Base-by-base conservation (phyloP, 1,139 yeast species). In the Scheffersomyces parashehatae region DNA sequence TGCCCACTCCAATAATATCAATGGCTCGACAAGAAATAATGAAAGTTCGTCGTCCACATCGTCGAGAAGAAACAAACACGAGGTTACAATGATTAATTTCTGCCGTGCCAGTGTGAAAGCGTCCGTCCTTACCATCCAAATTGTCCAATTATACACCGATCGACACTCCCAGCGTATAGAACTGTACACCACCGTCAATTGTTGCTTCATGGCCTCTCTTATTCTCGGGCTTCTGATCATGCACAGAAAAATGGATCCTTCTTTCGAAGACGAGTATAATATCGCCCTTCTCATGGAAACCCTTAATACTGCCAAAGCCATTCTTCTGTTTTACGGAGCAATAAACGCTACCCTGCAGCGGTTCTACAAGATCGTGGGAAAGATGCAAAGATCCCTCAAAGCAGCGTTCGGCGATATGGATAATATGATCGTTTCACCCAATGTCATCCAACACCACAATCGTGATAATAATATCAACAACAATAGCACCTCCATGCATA, bases 31-130 rank as follows among this genome's bases (percentile, higher is more conserved):
- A 20, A 20, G 26, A 20, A 20, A 20, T 20, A 20, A 20, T 20
- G 26, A 20, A 20, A 39, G 12, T 51, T 40, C 38, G 10, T 15
- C 14, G 11, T 20, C 20, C n/a, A n/a, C 20, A 6, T n/a, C 24
- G 45, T 42, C 45, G 40, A 48, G 28, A 36, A 46, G 44, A 14
- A 37, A 53, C 33, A 53, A 52, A 36, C 52, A 59, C 45, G 45
- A 51, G 42, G 38, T 55, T n/a, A 50, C 45, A 2, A 50, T 52
- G 51, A 29, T 41, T 12, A 53, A 58, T 39, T 67, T 61, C 43
- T 64, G 65, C 46, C 62, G 64, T 12, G 65, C 73, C 1, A 68
- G 75, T 49, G 64, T 67, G 36, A 70, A 67, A 43, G 59, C 73
- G 2, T 62, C 74, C 5, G 52, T 68, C n/a, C 54, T 70, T 30